A percentile compares a stretch with the other conserved stretches of the same genome.
Evolutionary conservation across 2,329 filamentous ascomycete genomes (phyloP).

Genomic region (Aspergillus sp.): DNA sequence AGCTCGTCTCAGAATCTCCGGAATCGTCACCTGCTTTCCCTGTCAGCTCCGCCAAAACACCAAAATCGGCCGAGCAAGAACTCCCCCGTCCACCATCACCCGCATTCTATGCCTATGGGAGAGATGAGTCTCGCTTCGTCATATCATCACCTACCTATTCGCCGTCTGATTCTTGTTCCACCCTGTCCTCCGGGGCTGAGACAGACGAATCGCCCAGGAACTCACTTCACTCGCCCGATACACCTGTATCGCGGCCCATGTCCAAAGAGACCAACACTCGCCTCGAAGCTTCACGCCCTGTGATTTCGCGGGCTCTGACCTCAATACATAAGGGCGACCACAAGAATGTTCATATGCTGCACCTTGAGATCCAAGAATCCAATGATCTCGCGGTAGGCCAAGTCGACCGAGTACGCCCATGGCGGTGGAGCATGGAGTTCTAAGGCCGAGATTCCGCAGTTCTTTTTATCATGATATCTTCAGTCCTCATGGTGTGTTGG

Average conservation of each 20-base stretch:
- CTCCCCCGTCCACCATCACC: slow-evolving; percentile 21
- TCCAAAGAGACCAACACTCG: slow-evolving; percentile 37
- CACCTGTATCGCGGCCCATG: slow-evolving; percentile 35
- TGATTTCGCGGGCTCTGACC: slow-evolving; percentile 35
- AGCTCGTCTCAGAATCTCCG: background rate
- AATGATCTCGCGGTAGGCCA: slow-evolving; percentile 32
- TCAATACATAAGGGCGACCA: slow-evolving; percentile 29
- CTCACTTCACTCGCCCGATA: slow-evolving; percentile 35
- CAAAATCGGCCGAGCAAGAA: background rate
- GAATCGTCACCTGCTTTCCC: background rate
- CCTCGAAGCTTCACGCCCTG: slow-evolving; percentile 29
- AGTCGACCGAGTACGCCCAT: slow-evolving; percentile 36
- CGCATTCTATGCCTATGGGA: slow-evolving; percentile 16
- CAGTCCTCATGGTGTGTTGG: slow-evolving; percentile 2
- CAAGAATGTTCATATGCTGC: slow-evolving; percentile 36
- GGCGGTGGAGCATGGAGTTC: slow-evolving; percentile 47
- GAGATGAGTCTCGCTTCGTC: slow-evolving; percentile 23
- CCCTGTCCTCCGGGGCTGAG: slow-evolving; percentile 26
- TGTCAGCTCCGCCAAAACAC: slow-evolving; percentile 3
- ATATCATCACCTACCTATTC: slow-evolving; percentile 24
- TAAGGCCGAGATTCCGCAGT: slow-evolving; percentile 19
- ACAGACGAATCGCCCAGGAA: slow-evolving; percentile 28
- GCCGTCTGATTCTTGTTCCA: slow-evolving; percentile 33
- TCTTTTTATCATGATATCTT: background rate
- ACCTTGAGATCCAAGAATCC: slow-evolving; percentile 37